Conservation (phyloP, 768 basidiomycete genomes). For the Podaxis sp. region DNA sequence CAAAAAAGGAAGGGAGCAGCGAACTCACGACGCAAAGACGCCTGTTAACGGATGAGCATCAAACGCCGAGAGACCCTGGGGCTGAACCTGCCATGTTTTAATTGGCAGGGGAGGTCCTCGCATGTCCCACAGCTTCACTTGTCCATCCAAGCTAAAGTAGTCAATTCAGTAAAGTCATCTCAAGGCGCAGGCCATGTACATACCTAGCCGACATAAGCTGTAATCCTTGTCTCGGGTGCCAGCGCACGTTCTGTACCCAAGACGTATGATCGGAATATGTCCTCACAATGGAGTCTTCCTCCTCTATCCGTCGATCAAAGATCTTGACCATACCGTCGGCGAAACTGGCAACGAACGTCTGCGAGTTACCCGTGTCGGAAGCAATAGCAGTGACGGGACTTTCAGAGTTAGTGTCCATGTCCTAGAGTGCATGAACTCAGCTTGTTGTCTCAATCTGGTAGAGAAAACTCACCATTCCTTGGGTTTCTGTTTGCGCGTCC, state of each 20-base stretch:
- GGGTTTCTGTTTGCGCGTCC: slow-evolving; percentile 90
- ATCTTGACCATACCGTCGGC: slow-evolving; percentile 88
- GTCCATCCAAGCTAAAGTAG: slow-evolving; percentile 70
- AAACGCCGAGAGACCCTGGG: slow-evolving; percentile 74
- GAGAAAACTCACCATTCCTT: slow-evolving; percentile 52
- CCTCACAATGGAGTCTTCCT: slow-evolving; percentile 78
- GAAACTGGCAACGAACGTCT: slow-evolving; percentile 86
- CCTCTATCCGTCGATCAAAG: slow-evolving; percentile 86
- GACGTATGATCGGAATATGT: slow-evolving; percentile 72
- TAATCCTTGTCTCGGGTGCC: slow-evolving; percentile 64
- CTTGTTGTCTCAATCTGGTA: background rate
- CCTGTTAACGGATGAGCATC: slow-evolving; percentile 82
- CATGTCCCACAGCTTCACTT: slow-evolving; percentile 89
- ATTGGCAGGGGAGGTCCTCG: slow-evolving; percentile 58
- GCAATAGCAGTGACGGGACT: slow-evolving; percentile 84
- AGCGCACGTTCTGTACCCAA: slow-evolving; percentile 89
- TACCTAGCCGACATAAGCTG: slow-evolving; percentile 89
- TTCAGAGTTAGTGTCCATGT: slow-evolving; percentile 84
- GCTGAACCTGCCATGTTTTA: slow-evolving; percentile 60
- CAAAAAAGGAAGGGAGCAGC: background rate
- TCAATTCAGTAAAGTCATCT: background rate
- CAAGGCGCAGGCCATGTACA: background rate
- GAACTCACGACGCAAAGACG: slow-evolving; percentile 79
- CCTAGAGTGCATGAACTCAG: slow-evolving; percentile 40
- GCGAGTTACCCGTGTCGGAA: slow-evolving; percentile 70